Percentiles rank a stretch among this genome's conserved stretches.
phyloP scores from a whole-genome alignment of 306 rosid species.

The Rosa rugosa region DNA sequence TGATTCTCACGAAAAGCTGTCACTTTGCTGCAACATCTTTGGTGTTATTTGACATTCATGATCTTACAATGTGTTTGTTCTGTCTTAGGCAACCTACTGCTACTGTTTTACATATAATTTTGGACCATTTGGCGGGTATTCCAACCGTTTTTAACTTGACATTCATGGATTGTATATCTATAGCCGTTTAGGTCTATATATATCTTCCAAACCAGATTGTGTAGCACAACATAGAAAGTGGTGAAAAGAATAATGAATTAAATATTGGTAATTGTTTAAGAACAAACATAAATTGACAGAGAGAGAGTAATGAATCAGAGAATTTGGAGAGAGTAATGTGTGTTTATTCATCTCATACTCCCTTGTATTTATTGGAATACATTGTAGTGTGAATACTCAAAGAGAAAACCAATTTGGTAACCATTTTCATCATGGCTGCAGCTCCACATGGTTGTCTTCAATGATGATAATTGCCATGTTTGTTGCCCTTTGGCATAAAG shows the following conservation, averaged over 20 bases:
- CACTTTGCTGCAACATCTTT: conserved; percentile 10
- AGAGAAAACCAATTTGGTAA: no score
- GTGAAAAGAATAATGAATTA: neutral
- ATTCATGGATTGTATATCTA: neutral
- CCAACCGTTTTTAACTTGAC: conserved; percentile 11
- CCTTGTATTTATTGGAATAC: no score
- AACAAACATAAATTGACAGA: no score
- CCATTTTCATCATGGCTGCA: no score
- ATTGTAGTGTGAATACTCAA: no score
- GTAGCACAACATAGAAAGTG: neutral
- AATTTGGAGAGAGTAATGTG: no score
- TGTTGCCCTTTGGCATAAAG: no score
- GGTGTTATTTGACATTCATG: conserved; percentile 9
- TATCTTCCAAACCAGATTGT: neutral
- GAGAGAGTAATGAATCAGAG: no score
- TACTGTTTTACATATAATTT: neutral
- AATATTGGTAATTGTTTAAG: no score
- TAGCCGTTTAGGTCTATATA: neutral
- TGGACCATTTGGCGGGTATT: conserved; percentile 19
- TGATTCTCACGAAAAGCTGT: conserved; percentile 36
- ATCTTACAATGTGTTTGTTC: neutral
- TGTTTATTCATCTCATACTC: no score
- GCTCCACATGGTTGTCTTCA: no score
- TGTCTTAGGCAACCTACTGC: conserved; percentile 7
- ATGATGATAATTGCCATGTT: no score